These are phyloP conservation scores for Eremochloa ophiuroides DNA, from an alignment of 176 grass and related monocot species.

Conservation along the genomic window DNA sequence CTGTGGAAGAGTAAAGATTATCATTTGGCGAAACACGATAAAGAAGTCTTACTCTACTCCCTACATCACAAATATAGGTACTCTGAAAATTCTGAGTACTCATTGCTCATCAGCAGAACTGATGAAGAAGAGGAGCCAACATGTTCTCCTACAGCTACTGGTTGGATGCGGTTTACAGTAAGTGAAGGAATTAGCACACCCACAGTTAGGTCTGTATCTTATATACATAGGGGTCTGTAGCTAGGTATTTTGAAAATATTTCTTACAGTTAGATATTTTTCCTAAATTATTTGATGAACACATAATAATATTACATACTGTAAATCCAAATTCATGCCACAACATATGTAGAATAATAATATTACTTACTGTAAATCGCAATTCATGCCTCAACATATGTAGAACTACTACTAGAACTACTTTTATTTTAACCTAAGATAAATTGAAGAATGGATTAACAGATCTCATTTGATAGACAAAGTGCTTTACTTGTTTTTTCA, in stretches of 20 bases:
- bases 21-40: background rate
- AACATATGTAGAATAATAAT: background rate
- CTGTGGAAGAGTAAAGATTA: background rate
- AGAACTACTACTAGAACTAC: no score
- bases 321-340: background rate
- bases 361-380: no score
- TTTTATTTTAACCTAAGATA: background rate
- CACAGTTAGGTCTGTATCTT: background rate
- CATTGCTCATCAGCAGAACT: background rate
- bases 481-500: background rate
- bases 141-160: background rate
- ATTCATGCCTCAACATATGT: no score
- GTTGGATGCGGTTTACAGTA: background rate
- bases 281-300: background rate
- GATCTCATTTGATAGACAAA: conserved; percentile 11
- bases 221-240: background rate
- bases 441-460: background rate
- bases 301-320: background rate
- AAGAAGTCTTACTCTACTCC: background rate
- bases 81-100: no score
- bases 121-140: background rate
- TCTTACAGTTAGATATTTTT: background rate
- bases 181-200: background rate
- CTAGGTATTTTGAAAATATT: background rate
- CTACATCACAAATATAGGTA: no score